Base-by-base conservation (phyloP, 495 filamentous ascomycete genomes). In the Bombardia bombarda region DNA sequence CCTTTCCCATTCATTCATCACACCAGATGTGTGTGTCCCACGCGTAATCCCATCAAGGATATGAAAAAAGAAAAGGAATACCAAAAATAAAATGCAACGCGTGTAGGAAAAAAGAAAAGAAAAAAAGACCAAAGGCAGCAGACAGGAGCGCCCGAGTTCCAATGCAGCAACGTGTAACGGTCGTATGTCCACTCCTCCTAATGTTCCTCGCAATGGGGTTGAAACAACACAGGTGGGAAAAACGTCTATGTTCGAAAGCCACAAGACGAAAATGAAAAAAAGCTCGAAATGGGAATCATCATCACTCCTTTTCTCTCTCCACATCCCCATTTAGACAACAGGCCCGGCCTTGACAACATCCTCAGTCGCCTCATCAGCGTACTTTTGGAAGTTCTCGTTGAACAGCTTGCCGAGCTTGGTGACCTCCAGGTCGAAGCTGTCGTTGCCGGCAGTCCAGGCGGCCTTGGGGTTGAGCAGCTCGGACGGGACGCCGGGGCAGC, bases 341-440 rank as follows among this genome's bases (percentile, higher is more conserved):
- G 80, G 80, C 20, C 79, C 84, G 25, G 85, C 83, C 44, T 78
- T 76, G 58, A 82, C 75, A 45, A 89, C 89, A 41, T 95, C 90
- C 43, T 73, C 68, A 25, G 90, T 95, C 19, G 90, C 90, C 66
- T 95, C 75, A 49, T 83, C 82, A 49, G 79, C 69, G 73, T 95
- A 97, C 73, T 92, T 93, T 73, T 89, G 81, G 75, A 98, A 98
- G 74, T 97, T 97, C 70, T 95, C 86, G 59, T 82, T 77, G 76
- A 97, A 97, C 41, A 97, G 74, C 36, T 55, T 65, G 47, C 80
- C 92, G 5, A 98, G 79, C 72, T 94, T 95, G 58, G 68, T 84
- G 37, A 96, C 92, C 65, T 96, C 90, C 26, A 77, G 69, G 55
- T 75, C 72, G 80, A 96, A 98, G 62, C 78, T 78, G 39, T 83